These are phyloP conservation scores for Vitis vinifera DNA, from an alignment of 164 flowering plant genomes.

Conservation along the genomic window DNA sequence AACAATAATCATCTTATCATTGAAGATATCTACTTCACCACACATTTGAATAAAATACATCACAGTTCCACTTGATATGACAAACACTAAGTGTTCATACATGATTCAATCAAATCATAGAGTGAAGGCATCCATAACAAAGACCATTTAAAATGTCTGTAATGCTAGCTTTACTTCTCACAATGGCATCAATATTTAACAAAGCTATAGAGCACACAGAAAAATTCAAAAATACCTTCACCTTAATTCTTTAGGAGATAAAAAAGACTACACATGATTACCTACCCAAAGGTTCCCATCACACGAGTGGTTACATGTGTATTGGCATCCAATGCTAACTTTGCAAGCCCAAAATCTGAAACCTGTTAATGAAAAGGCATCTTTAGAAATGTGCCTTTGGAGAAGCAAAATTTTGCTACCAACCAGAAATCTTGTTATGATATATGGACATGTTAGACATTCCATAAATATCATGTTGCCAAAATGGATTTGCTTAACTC, in stretches of 20 bases:
- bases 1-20: neutral
- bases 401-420: too few relatives aligned
- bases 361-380: slow-evolving; percentile 36
- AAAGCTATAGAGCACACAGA: neutral
- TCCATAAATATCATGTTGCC: neutral
- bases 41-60: neutral
- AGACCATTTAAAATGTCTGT: neutral
- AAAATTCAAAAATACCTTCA: neutral
- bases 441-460: too few relatives aligned
- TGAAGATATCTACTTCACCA: neutral
- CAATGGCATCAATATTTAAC: neutral
- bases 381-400: too few relatives aligned
- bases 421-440: too few relatives aligned
- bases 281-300: slow-evolving; percentile 85
- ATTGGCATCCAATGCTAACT: slow-evolving; percentile 52
- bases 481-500: neutral
- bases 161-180: neutral
- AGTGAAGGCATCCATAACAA: neutral
- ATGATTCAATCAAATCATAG: neutral
- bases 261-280: neutral
- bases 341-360: slow-evolving; percentile 78
- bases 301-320: slow-evolving; percentile 75
- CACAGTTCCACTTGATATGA: neutral
- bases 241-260: neutral
- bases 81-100: neutral